Conservation (phyloP, 1,139 yeast species). For the Suhomyces panamericanus region DNA sequence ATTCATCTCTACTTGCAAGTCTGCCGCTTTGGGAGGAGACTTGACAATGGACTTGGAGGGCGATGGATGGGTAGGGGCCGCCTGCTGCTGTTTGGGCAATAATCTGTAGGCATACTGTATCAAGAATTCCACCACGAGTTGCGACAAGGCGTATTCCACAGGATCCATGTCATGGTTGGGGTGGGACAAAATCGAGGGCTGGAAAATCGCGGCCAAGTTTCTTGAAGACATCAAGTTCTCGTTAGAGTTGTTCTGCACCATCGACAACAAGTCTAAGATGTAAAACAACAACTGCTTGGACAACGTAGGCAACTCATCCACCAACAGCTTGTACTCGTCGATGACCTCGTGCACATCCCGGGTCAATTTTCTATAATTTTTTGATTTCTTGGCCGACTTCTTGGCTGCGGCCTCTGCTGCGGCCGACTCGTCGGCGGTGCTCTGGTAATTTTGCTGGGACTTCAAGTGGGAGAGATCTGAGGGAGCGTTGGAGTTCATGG, state of each 20-base stretch:
- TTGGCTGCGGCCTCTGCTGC: conserved; percentile 19
- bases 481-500: conserved; percentile 9
- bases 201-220: conserved; percentile 93
- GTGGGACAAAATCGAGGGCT: conserved; percentile 90
- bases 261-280: conserved; percentile 79
- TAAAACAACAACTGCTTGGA: conserved; percentile 86
- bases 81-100: conserved; percentile 48
- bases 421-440: conserved; percentile 4
- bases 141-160: conserved; percentile 83
- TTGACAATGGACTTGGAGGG: conserved; percentile 6
- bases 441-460: conserved; percentile 6
- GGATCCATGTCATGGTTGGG: conserved; percentile 93
- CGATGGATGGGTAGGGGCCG: conserved; percentile 7
- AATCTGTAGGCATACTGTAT: conserved; percentile 82
- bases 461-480: conserved; percentile 10
- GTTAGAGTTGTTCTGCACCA: conserved; percentile 77
- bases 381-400: conserved; percentile 20
- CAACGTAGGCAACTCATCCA: conserved; percentile 64
- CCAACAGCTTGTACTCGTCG: conserved; percentile 66
- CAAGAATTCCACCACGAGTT: conserved; percentile 83
- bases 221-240: conserved; percentile 89
- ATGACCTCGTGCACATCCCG: conserved; percentile 71
- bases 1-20: conserved; percentile 6
- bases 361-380: conserved; percentile 42
- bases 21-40: conserved; percentile 2